Conservation (phyloP, 768 basidiomycete genomes). For the Crassisporium funariophilum region DNA sequence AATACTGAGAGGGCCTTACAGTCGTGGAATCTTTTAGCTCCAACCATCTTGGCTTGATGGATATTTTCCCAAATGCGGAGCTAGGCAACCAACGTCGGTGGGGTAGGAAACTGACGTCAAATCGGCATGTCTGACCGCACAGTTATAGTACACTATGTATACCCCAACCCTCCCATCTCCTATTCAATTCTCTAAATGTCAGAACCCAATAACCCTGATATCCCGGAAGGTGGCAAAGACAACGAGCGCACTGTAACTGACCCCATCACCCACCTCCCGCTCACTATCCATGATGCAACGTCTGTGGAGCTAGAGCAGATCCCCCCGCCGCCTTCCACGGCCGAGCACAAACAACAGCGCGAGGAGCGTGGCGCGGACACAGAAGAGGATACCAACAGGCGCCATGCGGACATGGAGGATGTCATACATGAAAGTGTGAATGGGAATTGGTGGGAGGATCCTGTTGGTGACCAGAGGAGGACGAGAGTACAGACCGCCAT, state of each 20-base stretch:
- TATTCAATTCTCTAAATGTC: constrained; percentile 12
- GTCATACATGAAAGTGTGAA: constrained; percentile 30
- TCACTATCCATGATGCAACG: constrained; percentile 38
- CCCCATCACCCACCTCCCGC: constrained; percentile 41
- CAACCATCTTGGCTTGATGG: not conserved
- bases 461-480: constrained; percentile 30
- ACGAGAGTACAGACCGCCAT: constrained; percentile 32
- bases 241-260: constrained; percentile 34
- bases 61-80: not conserved
- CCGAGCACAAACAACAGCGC: constrained; percentile 18
- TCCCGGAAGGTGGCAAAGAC: not conserved
- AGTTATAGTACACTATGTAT: too few species aligned
- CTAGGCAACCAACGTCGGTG: constrained; percentile 6
- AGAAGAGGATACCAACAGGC: constrained; percentile 19
- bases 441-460: constrained; percentile 37
- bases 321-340: constrained; percentile 26
- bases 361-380: constrained; percentile 16
- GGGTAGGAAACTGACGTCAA: constrained; percentile 22
- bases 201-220: constrained; percentile 9
- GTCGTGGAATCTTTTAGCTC: too few species aligned
- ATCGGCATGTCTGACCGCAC: constrained; percentile 8
- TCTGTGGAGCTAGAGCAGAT: constrained; percentile 38
- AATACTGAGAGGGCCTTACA: too few species aligned
- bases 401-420: constrained; percentile 29
- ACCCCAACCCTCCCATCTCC: not conserved